Evolutionary conservation across 768 basidiomycete species (phyloP).

Genomic region (Royoungia palumana): DNA sequence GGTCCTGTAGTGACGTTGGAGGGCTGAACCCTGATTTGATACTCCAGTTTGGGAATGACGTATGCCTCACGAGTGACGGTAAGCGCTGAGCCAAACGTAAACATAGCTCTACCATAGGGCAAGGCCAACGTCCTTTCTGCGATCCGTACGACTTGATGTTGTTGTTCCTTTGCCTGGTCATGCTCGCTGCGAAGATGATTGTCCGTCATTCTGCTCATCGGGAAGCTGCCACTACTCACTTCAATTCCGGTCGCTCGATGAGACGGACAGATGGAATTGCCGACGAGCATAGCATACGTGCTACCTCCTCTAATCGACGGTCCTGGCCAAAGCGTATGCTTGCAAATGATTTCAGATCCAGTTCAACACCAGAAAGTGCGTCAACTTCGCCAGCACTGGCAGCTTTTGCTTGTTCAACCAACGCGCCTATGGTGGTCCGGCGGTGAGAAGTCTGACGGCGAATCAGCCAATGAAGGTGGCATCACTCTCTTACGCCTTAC

Average conservation of each 20-base stretch:
- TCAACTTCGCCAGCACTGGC: conserved; percentile 55
- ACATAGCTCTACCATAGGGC: conserved; percentile 87
- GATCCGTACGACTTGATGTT: conserved; percentile 73
- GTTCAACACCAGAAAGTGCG: conserved; percentile 65
- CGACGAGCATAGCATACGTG: conserved; percentile 85
- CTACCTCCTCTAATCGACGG: conserved; percentile 85
- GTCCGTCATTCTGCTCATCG: background rate
- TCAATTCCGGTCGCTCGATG: conserved; percentile 67
- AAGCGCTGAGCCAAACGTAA: conserved; percentile 81
- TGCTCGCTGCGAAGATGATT: conserved; percentile 59
- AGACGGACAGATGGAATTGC: conserved; percentile 60
- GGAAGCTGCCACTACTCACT: conserved; percentile 39
- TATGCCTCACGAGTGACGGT: conserved; percentile 77
- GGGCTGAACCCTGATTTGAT: conserved; percentile 69
- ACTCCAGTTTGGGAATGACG: conserved; percentile 76
- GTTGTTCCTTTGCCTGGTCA: conserved; percentile 83
- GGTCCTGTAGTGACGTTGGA: conserved; percentile 60
- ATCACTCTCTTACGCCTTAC: conserved; percentile 5
- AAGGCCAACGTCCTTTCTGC: conserved; percentile 88
- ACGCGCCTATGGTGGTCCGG: conserved; percentile 49
- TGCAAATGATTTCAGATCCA: conserved; percentile 69
- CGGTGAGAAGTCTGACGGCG: conserved; percentile 44
- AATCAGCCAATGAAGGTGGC: conserved; percentile 7
- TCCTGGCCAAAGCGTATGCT: conserved; percentile 89
- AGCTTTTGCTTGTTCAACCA: conserved; percentile 48